Base-by-base conservation (phyloP, 116 monocot genomes). In the Phalaenopsis hybrid region DNA sequence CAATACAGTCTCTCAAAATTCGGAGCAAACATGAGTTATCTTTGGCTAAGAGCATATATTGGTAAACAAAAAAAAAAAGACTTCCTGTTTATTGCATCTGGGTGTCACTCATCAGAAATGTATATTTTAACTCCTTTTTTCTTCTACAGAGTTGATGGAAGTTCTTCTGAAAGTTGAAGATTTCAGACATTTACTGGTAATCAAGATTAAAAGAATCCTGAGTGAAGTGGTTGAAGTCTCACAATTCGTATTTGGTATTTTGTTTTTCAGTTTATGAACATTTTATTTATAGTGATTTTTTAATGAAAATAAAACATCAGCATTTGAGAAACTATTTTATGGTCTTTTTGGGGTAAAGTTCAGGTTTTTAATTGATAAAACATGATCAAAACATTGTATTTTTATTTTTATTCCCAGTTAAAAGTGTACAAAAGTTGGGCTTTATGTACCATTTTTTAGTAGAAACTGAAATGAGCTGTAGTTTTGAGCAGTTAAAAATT, bases 41-140 rank as follows among this genome's bases (percentile, higher is more conserved):
- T 94, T 82, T 90, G 79, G 41, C 78, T 96, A 81, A 87, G 87
- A 59, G 28, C 85, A 68, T 57, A 91, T 83, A 74, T 96, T 61
- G 92, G 96, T 96, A 85, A 28, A 28, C 28, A 28, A 63, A 25
- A 28, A 55, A 25, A 28, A 28, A 51, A 51, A 11, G 1, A 20
- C 4, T 20, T 52, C 51, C 7, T 21, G 15, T 34, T 55, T 46
- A 45, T 45, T 20, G 8, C 75, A 41, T 20, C 31, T 77, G 34
- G 17, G 3, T 28, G 43, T 16, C 77, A 50, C 80, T 46, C 21
- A 31, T 21, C 18, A 21, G n/a, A 80, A 44, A 46, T 41, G 55
- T 82, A 6, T 82, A 8, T 80, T 75, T 4, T 5, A 34, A 21
- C 23, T 1, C 10, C 17, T 57, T 3, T 34, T 76, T 61, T 5